These are phyloP conservation scores for Fraxinus cuspidata DNA, from an alignment of 257 asterid species.

Conservation along the genomic window DNA sequence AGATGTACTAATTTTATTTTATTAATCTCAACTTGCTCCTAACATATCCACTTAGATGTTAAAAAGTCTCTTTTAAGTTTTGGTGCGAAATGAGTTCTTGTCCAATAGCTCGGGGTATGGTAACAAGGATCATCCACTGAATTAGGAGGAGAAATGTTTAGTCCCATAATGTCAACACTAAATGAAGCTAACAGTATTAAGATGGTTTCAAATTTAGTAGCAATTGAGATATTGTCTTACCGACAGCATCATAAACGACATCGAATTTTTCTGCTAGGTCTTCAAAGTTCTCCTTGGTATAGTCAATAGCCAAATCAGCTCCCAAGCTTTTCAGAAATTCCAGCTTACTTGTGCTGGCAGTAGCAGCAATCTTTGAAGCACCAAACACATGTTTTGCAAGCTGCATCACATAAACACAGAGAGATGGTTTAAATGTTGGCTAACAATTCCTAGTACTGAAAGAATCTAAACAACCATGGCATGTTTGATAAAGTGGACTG, in stretches of 20 bases:
- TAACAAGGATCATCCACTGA: too few relatives aligned
- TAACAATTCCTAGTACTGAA: neutral
- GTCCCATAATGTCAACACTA: neutral
- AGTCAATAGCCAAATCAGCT: constrained; percentile 81
- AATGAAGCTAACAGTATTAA: neutral
- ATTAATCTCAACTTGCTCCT: neutral
- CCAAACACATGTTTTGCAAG: constrained; percentile 86
- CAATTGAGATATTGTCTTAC: constrained; percentile 41
- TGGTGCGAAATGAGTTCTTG: too few relatives aligned
- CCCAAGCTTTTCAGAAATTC: constrained; percentile 77
- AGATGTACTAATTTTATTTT: neutral
- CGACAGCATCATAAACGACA: constrained; percentile 80
- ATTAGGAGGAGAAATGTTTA: neutral
- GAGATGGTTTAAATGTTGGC: neutral
- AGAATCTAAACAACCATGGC: neutral
- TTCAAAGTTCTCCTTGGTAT: constrained; percentile 76
- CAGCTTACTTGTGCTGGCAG: constrained; percentile 69
- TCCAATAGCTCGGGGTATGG: neutral
- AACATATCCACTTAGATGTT: too few relatives aligned
- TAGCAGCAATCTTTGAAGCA: constrained; percentile 89
- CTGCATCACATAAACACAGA: constrained; percentile 35
- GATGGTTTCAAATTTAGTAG: neutral
- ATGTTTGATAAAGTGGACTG: neutral
- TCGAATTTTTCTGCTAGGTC: constrained; percentile 73
- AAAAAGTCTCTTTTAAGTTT: too few relatives aligned